Evolutionary conservation across 2,329 filamentous ascomycete species (phyloP).

Genomic region (Taxawa tesnikishii): DNA sequence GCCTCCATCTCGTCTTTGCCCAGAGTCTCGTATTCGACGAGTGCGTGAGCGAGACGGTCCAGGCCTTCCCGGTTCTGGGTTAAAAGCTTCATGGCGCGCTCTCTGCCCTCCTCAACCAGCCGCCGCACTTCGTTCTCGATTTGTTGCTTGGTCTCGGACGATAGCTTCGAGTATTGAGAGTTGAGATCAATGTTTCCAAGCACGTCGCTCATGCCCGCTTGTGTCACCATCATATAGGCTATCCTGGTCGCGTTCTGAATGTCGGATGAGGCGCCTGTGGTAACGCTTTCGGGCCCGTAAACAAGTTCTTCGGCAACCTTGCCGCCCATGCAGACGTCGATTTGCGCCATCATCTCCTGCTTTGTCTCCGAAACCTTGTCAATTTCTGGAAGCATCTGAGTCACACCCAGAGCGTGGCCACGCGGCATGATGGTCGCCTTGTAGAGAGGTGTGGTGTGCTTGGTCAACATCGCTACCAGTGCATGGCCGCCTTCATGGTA

Average conservation of each 20-base stretch:
- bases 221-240: conserved; percentile 79
- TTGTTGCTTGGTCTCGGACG: conserved; percentile 70
- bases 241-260: conserved; percentile 69
- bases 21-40: conserved; percentile 90
- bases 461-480: conserved; percentile 73
- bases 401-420: conserved; percentile 75
- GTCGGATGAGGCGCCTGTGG: conserved; percentile 75
- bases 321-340: conserved; percentile 72
- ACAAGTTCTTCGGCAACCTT: conserved; percentile 86
- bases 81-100: conserved; percentile 60
- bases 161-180: conserved; percentile 68
- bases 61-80: conserved; percentile 69
- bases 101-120: conserved; percentile 68
- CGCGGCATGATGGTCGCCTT: conserved; percentile 96
- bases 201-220: conserved; percentile 76
- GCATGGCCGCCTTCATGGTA: conserved; percentile 96
- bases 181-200: conserved; percentile 85
- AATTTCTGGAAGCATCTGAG: conserved; percentile 77
- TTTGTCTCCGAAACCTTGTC: conserved; percentile 87
- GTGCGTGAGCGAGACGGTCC: conserved; percentile 73
- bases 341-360: conserved; percentile 66
- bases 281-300: conserved; percentile 83
- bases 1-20: conserved; percentile 81
- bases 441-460: conserved; percentile 68
- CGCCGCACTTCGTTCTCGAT: conserved; percentile 85